Conservation (phyloP, 495 filamentous ascomycete species). For the Echria macrotheca region DNA sequence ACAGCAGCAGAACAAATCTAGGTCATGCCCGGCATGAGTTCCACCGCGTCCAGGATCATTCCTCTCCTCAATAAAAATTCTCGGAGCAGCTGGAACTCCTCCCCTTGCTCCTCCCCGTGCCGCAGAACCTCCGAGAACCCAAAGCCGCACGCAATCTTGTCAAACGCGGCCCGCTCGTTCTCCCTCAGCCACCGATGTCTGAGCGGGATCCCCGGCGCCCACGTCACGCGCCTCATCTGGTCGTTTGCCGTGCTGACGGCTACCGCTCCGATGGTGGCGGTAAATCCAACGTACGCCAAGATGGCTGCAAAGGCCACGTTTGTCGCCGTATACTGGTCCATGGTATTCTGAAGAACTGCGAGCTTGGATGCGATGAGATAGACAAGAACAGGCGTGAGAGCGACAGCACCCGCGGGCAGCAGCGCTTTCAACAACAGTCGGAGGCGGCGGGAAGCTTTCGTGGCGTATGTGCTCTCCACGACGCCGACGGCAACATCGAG, state of each 20-base stretch:
- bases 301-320: conserved; percentile 76
- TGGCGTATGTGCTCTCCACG: conserved; percentile 69
- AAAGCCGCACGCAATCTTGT: conserved; percentile 81
- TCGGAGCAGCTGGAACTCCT: conserved; percentile 77
- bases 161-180: conserved; percentile 84
- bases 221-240: conserved; percentile 89
- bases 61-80: conserved; percentile 74
- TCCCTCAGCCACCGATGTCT: conserved; percentile 85
- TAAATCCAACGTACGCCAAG: conserved; percentile 73
- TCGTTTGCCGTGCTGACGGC: conserved; percentile 83
- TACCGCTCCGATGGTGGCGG: conserved; percentile 72
- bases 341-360: conserved; percentile 56
- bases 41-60: conserved; percentile 83
- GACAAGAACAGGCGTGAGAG: conserved; percentile 59
- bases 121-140: conserved; percentile 77
- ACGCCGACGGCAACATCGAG: conserved; percentile 72
- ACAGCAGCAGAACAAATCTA: too few relatives aligned
- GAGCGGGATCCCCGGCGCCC: conserved; percentile 74
- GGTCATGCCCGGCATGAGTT: conserved; percentile 90
- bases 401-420: conserved; percentile 33
- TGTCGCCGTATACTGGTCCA: conserved; percentile 65
- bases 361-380: conserved; percentile 62
- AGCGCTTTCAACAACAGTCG: conserved; percentile 52
- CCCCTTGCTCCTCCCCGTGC: conserved; percentile 84
- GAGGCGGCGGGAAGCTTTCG: conserved; percentile 63